Evolutionary conservation across 495 filamentous ascomycete genomes (phyloP), one percentile per base, ranked within the genome.

Genomic region (Amniculicola lignicola): DNA sequence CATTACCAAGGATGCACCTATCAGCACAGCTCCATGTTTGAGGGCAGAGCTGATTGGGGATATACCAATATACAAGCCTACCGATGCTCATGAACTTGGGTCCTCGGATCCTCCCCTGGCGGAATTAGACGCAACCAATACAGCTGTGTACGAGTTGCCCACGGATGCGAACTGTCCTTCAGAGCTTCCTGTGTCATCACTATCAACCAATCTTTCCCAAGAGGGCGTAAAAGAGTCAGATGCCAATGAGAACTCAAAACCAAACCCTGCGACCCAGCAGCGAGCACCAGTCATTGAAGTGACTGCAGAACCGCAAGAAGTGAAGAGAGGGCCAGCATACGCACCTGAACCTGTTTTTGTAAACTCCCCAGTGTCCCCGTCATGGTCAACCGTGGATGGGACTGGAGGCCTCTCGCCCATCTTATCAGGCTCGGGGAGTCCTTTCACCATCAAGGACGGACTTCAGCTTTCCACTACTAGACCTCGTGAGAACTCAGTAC

Each of bases 131-230:
- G 61, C 66, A 25, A 61, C 61, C 3, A 55, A 71, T 10, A 65
- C 54, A 10, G 71, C 75, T 19, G 60, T 78, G 18, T 71, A 75
- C 49, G 81, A 84, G 57, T 60, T 82, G 3, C 70, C 75, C 0
- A 63, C 59, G 4, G 70, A 71, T 23, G 54, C 62, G 10, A 39
- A 61, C 27, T 59, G 60, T 18, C 54, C 62, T 10, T 29, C 48
- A 1, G 65, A 67, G 16, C 57, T 66, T 14, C 57, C 57, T 22
- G 22, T 4, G 7, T 7, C 39, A 9, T 28, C 25, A 22, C 12
- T 19, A 11, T 11, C 31, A 21, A 31, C 36, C 22, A 36, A 29
- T n/a, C 14, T 14, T 15, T 1, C 41, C n/a, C 16, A n/a, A 25
- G n/a, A 37, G 12, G 3, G 15, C 14, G 4, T 7, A 47, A 29